Base-by-base conservation (phyloP, 306 rosid genomes). In the Albizia julibrissin region DNA sequence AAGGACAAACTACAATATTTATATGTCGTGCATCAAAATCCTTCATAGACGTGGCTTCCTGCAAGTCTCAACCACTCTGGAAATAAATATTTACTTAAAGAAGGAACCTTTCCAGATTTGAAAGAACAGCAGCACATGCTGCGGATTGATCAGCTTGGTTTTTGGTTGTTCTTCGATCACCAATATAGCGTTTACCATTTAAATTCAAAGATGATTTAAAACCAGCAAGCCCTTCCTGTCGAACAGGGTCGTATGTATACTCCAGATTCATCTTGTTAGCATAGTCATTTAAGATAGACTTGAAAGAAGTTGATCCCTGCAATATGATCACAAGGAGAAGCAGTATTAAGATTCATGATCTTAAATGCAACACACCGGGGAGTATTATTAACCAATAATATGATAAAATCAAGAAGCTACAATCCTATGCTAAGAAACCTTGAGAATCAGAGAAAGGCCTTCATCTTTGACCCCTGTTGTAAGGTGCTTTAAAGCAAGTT, bases 71-170 rank as follows among this genome's bases (percentile, higher is more conserved):
- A 15, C 22, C 58, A 15, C 24, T 6, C 16, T 59, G 65, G 31
- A 29, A 29, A 29, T 29, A 29, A 29, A 29, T 29, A 29, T 29
- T 29, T 29, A 29, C 31, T 29, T 29, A 29, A 29, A 29, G 31
- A 29, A 1, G 31, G 31, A 29, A 1, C 19, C 7, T 26, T 12
- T 94, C 94, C 1, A 89, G 24, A 58, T 85, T 86, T 13, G 93
- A 84, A 46, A 84, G 44, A 82, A 89, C 79, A 70, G 77, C 88
- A n/a, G 80, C 85, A 52, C 86, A 87, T 21, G 93, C 94, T 24
- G 90, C 94, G 49, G 83, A 84, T 76, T 84, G 88, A 82, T 89
- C 90, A 5, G 97, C 94, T 7, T 89, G 90, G 81, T 75, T 92
- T 82, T 91, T 88, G 39, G 6, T 88, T 76, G 33, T 83, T n/a